Conservation (phyloP, 306 rosid species). For the Dalbergia cultrata region DNA sequence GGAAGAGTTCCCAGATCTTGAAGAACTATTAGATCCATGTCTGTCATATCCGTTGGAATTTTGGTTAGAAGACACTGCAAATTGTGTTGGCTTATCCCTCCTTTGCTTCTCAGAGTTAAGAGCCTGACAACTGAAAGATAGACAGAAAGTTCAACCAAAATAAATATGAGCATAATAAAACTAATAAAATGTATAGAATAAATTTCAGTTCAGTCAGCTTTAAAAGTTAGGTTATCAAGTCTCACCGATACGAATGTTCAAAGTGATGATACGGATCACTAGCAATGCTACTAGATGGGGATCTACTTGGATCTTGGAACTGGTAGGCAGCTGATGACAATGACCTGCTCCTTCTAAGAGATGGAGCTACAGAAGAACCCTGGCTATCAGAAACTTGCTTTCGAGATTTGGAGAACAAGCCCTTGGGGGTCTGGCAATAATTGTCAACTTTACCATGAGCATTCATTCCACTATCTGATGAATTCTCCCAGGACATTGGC, state of each 20-base stretch:
- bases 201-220: slow-evolving; percentile 29
- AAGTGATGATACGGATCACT: slow-evolving; percentile 60
- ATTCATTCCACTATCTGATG: slow-evolving; percentile 56
- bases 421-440: slow-evolving; percentile 58
- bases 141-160: slow-evolving; percentile 42
- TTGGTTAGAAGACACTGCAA: slow-evolving; percentile 53
- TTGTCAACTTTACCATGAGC: slow-evolving; percentile 51
- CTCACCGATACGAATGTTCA: slow-evolving; percentile 81
- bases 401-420: slow-evolving; percentile 65
- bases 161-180: not conserved
- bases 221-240: slow-evolving; percentile 25
- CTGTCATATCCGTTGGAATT: slow-evolving; percentile 55
- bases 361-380: slow-evolving; percentile 61
- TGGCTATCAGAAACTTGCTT: slow-evolving; percentile 62
- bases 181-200: slow-evolving; percentile 10
- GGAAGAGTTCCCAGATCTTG: slow-evolving; percentile 83
- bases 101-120: slow-evolving; percentile 66
- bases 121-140: slow-evolving; percentile 58
- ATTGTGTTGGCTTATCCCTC: slow-evolving; percentile 54
- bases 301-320: slow-evolving; percentile 64
- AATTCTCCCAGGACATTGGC: slow-evolving; percentile 63
- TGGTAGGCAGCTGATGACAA: slow-evolving; percentile 78
- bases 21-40: slow-evolving; percentile 64
- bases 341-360: slow-evolving; percentile 90
- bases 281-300: slow-evolving; percentile 71